Evolutionary conservation across 257 asterid genomes (phyloP).

Genomic region (Apocynum venetum): DNA sequence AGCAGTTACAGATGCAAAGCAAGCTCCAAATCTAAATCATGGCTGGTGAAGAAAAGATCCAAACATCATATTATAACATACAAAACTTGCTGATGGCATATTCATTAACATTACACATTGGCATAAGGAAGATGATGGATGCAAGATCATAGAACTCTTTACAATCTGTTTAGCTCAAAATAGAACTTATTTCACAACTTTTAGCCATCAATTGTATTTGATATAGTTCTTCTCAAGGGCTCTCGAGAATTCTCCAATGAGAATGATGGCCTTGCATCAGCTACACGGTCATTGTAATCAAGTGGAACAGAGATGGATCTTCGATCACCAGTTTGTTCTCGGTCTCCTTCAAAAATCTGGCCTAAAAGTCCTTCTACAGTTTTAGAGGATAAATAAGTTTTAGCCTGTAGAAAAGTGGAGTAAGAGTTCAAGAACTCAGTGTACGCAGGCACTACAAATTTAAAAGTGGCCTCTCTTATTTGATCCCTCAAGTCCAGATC

Average conservation of each 20-base stretch:
- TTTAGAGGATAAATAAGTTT: conserved; percentile 34
- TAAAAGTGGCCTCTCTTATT: conserved; percentile 54
- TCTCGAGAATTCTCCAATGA: conserved; percentile 32
- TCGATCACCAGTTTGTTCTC: conserved; percentile 21
- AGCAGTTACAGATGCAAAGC: background rate
- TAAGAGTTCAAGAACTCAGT: conserved; percentile 37
- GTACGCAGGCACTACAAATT: conserved; percentile 53
- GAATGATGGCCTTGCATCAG: conserved; percentile 25
- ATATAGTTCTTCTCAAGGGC: conserved; percentile 21
- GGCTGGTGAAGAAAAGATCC: background rate
- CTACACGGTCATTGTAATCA: conserved; percentile 16
- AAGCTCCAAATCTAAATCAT: background rate
- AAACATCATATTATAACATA: background rate
- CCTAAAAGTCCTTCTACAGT: conserved; percentile 39
- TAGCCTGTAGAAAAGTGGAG: conserved; percentile 30
- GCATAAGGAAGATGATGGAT: background rate
- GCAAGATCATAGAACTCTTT: background rate
- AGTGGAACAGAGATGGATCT: conserved; percentile 16
- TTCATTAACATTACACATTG: background rate
- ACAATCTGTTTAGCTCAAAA: background rate
- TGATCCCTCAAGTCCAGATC: conserved; percentile 79
- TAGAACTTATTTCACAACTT: background rate
- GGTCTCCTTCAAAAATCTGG: conserved; percentile 42
- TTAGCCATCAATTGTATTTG: conserved; percentile 22
- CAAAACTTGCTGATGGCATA: background rate